A percentile compares a stretch with the other conserved stretches of the same genome.
These are phyloP conservation scores for Cryptococcus amylolentus DNA, from an alignment of 1,284 basidiomycete genomes.

Conservation along the genomic window DNA sequence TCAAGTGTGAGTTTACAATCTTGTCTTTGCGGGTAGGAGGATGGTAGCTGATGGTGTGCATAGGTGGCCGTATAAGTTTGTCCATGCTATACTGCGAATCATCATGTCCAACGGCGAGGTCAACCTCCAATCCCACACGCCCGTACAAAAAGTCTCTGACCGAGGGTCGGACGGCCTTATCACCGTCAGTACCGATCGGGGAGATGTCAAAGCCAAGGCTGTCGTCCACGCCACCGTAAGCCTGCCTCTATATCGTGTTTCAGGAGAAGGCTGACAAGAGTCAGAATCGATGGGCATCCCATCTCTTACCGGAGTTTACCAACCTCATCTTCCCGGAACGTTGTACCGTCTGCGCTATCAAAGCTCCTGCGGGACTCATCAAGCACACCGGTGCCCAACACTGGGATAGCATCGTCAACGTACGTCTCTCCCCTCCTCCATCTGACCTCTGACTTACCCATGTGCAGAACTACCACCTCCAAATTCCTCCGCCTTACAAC, in stretches of 20 bases:
- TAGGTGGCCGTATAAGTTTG: slow-evolving; percentile 28
- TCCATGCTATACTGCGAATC: slow-evolving; percentile 17
- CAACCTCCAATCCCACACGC: slow-evolving; percentile 18
- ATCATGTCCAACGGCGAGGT: slow-evolving; percentile 11
- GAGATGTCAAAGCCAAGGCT: slow-evolving; percentile 15
- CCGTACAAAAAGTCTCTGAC: slow-evolving; percentile 9
- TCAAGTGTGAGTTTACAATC: slow-evolving; percentile 19
- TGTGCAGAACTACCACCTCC: slow-evolving; percentile 23
- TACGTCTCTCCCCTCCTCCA: slow-evolving; percentile 6
- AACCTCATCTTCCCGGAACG: slow-evolving; percentile 19
- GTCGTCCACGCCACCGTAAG: slow-evolving; percentile 26
- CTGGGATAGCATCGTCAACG: slow-evolving; percentile 26
- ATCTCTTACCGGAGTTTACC: slow-evolving; percentile 18
- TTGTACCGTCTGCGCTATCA: slow-evolving; percentile 23
- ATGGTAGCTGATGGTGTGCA: neutral
- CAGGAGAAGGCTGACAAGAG: too few relatives aligned
- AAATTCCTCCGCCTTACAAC: slow-evolving; percentile 25
- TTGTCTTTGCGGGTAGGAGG: neutral
- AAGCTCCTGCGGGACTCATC: slow-evolving; percentile 17
- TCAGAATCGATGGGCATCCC: slow-evolving; percentile 26
- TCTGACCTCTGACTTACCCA: neutral
- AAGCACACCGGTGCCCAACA: slow-evolving; percentile 19
- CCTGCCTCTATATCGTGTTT: neutral
- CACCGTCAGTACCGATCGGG: slow-evolving; percentile 21
- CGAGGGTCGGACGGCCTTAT: slow-evolving; percentile 14